Evolutionary conservation across 257 asterid species (phyloP).

Genomic region (Solanum pinnatisectum): DNA sequence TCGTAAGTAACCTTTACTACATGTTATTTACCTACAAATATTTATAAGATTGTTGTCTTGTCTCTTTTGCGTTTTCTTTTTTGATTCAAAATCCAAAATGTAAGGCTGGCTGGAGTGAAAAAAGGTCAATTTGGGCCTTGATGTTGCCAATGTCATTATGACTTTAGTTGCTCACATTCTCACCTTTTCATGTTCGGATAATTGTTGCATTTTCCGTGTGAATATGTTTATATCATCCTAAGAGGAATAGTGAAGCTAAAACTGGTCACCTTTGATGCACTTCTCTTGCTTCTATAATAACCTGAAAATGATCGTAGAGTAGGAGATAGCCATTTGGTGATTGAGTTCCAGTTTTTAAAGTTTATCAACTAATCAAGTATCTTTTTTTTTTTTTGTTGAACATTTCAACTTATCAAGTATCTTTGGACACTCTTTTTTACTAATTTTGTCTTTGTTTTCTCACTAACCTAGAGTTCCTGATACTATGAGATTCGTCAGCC

Average conservation of each 20-base stretch:
- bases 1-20: constrained; percentile 23
- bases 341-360: background rate
- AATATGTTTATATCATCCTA: background rate
- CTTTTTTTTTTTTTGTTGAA: too few species aligned
- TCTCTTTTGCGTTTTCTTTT: background rate
- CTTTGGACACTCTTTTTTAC: background rate
- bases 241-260: background rate
- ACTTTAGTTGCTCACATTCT: background rate
- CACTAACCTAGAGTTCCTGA: background rate
- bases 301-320: background rate
- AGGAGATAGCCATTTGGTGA: background rate
- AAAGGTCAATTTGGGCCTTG: background rate
- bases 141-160: background rate
- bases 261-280: background rate
- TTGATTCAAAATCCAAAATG: background rate
- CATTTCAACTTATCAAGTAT: background rate
- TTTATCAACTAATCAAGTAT: background rate
- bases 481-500: background rate
- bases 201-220: background rate
- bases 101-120: background rate
- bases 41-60: background rate
- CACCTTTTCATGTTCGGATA: background rate
- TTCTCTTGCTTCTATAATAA: background rate
- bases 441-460: background rate
- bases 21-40: background rate